phyloP scores from a whole-genome alignment of 2,329 filamentous ascomycete genomes.

The Eutypa lata region DNA sequence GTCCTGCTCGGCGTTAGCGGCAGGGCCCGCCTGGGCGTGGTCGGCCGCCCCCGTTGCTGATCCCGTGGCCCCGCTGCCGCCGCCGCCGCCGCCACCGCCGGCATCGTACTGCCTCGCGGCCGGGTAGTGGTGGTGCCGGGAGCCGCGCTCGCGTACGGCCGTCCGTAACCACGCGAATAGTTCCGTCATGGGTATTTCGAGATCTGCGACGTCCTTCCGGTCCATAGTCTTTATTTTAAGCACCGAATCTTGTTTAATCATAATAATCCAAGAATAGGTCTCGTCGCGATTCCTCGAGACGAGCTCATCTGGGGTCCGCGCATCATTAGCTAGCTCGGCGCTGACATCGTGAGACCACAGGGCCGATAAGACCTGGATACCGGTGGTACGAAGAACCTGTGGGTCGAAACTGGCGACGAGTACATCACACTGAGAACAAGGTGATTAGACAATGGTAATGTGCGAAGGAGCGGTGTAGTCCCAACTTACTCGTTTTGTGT shows the following conservation, averaged over 20 bases:
- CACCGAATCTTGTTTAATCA: conserved; percentile 74
- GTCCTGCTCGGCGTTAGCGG: conserved; percentile 56
- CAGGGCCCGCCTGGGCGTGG: conserved; percentile 16
- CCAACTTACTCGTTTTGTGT: conserved; percentile 57
- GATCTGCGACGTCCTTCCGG: conserved; percentile 70
- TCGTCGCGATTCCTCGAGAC: conserved; percentile 73
- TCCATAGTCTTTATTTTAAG: conserved; percentile 78
- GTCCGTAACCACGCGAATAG: conserved; percentile 76
- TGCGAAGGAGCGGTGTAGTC: not conserved
- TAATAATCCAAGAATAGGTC: conserved; percentile 80
- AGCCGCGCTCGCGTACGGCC: conserved; percentile 78
- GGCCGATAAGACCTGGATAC: conserved; percentile 71
- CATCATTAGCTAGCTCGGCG: conserved; percentile 81
- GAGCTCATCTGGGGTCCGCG: conserved; percentile 75
- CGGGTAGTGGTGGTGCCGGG: conserved; percentile 32
- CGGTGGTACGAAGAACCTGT: conserved; percentile 68
- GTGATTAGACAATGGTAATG: conserved; percentile 7
- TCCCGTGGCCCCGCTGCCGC: not conserved
- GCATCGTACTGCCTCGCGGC: conserved; percentile 17
- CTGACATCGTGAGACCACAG: conserved; percentile 84
- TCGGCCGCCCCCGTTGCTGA: conserved; percentile 1
- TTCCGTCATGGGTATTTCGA: conserved; percentile 70
- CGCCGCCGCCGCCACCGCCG: conserved; percentile 12
- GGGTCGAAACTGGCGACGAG: conserved; percentile 86
- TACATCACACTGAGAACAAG: conserved; percentile 67